Evolutionary conservation across 1,284 basidiomycete species (phyloP).

Genomic region (Ustilago trichophora): DNA sequence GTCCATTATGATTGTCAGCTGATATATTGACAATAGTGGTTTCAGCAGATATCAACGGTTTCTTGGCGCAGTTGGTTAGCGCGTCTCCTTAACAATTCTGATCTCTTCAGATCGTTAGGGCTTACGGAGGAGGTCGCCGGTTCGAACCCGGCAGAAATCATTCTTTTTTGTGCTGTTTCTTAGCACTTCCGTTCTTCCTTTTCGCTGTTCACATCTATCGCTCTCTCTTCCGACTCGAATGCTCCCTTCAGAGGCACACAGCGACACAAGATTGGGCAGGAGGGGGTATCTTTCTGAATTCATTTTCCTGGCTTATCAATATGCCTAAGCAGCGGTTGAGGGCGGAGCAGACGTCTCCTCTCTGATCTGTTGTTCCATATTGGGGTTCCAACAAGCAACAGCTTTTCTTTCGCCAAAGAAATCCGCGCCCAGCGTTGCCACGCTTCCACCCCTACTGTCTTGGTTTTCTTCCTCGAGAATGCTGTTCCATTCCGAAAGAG

Average conservation of each 20-base stretch:
- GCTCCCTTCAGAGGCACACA: too few species aligned
- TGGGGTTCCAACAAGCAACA: conserved; percentile 44
- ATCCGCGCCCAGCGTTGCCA: conserved; percentile 29
- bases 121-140: conserved; percentile 55
- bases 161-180: conserved; percentile 5
- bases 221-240: background rate
- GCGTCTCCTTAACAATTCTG: conserved; percentile 54
- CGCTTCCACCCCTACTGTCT: too few species aligned
- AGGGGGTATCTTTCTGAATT: too few species aligned
- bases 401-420: conserved; percentile 38
- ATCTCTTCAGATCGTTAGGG: conserved; percentile 39
- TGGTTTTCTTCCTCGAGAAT: conserved; percentile 2
- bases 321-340: too few species aligned
- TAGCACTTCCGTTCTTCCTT: background rate
- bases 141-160: conserved; percentile 56
- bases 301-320: too few species aligned
- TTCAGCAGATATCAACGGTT: conserved; percentile 15
- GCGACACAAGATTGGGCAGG: too few species aligned
- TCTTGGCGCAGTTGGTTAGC: conserved; percentile 57
- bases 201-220: background rate
- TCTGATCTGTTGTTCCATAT: conserved; percentile 26
- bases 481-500: background rate
- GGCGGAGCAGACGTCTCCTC: conserved; percentile 11
- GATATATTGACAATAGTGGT: too few species aligned
- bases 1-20: too few species aligned